phyloP scores from a whole-genome alignment of 2,329 filamentous ascomycete species.

The Hymenoscyphus infarciens region DNA sequence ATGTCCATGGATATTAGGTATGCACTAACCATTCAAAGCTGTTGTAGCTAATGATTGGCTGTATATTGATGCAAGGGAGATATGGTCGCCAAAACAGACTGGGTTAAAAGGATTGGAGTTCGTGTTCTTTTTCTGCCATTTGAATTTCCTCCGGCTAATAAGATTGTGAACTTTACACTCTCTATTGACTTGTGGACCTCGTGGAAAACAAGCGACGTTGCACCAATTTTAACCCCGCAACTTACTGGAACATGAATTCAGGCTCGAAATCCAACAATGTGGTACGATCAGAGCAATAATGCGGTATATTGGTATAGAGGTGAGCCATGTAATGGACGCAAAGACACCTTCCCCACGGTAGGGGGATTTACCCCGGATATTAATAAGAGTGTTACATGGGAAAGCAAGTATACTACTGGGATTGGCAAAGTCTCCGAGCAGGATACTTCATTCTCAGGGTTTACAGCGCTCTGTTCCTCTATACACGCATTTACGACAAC shows the following conservation, averaged over 20 bases:
- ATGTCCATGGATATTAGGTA: not conserved
- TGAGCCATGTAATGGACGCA: not conserved
- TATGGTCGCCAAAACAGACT: not conserved
- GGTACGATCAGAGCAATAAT: constrained; percentile 11
- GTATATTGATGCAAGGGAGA: constrained; percentile 6
- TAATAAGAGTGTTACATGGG: constrained; percentile 11
- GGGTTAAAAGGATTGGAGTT: not conserved
- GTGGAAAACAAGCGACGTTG: constrained; percentile 10
- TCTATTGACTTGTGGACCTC: constrained; percentile 14
- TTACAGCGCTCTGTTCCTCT: constrained; percentile 8
- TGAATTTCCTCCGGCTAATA: not conserved
- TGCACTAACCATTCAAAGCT: not conserved
- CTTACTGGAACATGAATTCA: not conserved
- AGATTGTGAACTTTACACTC: constrained; percentile 10
- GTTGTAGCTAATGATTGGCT: not conserved
- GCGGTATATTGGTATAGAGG: constrained; percentile 16
- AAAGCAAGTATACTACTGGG: constrained; percentile 6
- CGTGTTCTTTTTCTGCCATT: not conserved
- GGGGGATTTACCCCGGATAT: constrained; percentile 13
- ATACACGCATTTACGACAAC: not conserved
- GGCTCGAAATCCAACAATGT: constrained; percentile 12
- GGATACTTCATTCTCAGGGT: constrained; percentile 5
- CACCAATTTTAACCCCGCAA: not conserved
- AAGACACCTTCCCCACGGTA: not conserved
- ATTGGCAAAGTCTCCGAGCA: constrained; percentile 2